phyloP scores from a whole-genome alignment of 2,329 filamentous ascomycete species.

The Aspergillus intermedius region DNA sequence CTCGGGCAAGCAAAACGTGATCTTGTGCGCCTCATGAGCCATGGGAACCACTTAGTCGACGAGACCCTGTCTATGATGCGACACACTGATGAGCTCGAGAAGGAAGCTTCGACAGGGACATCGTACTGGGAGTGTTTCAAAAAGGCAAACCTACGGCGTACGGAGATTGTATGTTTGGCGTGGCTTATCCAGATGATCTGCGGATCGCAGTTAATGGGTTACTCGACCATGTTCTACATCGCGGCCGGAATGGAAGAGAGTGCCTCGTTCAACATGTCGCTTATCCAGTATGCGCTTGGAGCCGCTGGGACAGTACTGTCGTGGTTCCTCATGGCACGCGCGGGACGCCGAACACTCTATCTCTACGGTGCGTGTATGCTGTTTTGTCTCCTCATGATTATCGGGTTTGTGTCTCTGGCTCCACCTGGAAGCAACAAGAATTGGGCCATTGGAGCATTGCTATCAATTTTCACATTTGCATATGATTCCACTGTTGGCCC shows the following conservation, averaged over 20 bases:
- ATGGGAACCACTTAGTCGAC: conserved; percentile 57
- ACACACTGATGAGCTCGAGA: conserved; percentile 75
- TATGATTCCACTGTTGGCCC: conserved; percentile 86
- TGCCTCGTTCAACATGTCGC: conserved; percentile 39
- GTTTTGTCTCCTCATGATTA: conserved; percentile 71
- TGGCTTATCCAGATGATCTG: conserved; percentile 60
- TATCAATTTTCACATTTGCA: conserved; percentile 64
- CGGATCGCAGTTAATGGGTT: conserved; percentile 59
- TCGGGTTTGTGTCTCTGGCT: conserved; percentile 68
- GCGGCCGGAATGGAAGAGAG: conserved; percentile 46
- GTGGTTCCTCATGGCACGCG: no score
- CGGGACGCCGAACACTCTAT: conserved; percentile 25
- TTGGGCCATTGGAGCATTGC: conserved; percentile 68
- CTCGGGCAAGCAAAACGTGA: conserved; percentile 42
- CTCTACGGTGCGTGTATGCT: conserved; percentile 73
- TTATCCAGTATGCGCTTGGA: conserved; percentile 43
- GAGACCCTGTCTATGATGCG: conserved; percentile 90
- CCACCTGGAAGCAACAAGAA: conserved; percentile 46
- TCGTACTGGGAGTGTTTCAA: conserved; percentile 79
- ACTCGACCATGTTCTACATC: conserved; percentile 52
- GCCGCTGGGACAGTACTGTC: conserved; percentile 50
- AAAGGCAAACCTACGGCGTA: conserved; percentile 69
- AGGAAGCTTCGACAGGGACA: conserved; percentile 65
- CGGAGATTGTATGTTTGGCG: conserved; percentile 63
- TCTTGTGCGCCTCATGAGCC: conserved; percentile 40